Evolutionary conservation across 257 asterid genomes (phyloP), one percentile per base, ranked within the genome.

Genomic region (Fraxinus excelsior): DNA sequence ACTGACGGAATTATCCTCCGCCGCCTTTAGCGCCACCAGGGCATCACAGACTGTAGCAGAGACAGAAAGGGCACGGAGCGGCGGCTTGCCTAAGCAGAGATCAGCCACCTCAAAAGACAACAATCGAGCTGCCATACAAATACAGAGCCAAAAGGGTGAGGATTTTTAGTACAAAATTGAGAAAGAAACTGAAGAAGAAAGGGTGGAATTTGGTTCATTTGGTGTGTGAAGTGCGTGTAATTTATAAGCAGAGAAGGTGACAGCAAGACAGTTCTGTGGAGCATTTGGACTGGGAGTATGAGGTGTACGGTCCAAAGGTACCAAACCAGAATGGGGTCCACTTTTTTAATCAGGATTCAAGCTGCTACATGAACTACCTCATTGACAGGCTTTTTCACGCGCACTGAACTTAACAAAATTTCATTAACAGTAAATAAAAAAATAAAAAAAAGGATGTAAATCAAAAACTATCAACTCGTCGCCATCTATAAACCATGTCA

Each of bases 31-130:
- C 34, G 94, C 90, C 74, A 90, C 76, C 74, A 94, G 64, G 38
- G 96, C 96, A 81, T 86, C 92, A 56, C 85, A 84, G 67, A 90
- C 79, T 56, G 96, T 81, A 81, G 91, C 87, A 26, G 96, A 80
- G 67, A 84, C 84, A 72, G 96, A 79, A 71, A 94, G 91, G 28
- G 88, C 85, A 66, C 86, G 92, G 34, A 94, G 91, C 37, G 97
- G 88, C 35, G 97, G 97, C 90, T 92, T 94, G 76, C 98, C 98
- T 18, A 94, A 73, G 83, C 98, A 92, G 79, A 94, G 96, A 79
- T 94, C 98, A 60, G 96, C 92, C 83, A 91, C 95, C 91, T 83
- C 92, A 73, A 86, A 77, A 1, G 84, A 84, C 72, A 90, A 78
- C 67, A 92, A 80, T 4, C 83, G 78, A 84, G 82, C 80, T 87